Base-by-base conservation (phyloP, 768 basidiomycete genomes). In the Naganishia kalamii region DNA sequence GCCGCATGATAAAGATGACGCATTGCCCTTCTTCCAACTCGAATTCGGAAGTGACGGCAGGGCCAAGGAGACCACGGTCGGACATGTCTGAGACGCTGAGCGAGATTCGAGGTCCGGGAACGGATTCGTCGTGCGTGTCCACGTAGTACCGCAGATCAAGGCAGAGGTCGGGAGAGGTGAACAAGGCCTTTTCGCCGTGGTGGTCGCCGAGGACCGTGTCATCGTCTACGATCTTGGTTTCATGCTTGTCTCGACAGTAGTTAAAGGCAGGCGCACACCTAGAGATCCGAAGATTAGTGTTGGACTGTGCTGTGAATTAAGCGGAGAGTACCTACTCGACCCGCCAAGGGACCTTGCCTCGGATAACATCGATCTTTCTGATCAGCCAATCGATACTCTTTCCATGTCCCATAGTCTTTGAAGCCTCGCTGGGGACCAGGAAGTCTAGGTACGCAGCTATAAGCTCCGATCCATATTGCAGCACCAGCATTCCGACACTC, bases 181-280 rank as follows among this genome's bases (percentile, higher is more conserved):
- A 80, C 17, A 74, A 49, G 13, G 70, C 83, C 80, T 72, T 82
- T 70, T 71, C 87, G 85, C 19, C 80, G 72, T 61, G 85, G 69
- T 69, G 65, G 13, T 71, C 68, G 33, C 66, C 48, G 1, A 72
- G 51, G 32, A 74, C 63, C 15, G 74, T 73, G 47, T 73, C 71
- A 67, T 79, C 76, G 85, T 80, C 30, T 27, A 72, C 70, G 40
- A 80, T 70, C 67, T 81, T 75, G 0, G 88, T 88, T 8, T 81
- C 84, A 77, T 98, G 94, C 2, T 81, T 52, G 51, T 86, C 83
- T 13, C 88, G 83, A 0, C 91, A 92, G 71, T 99, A 99, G 77
- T 96, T 87, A 85, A 99, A 99, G 0, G 92, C 94, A 0, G 94
- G 94, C 0, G 90, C 91, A 71, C 90, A 92, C 80, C 61, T 60